Evolutionary conservation across 2,329 filamentous ascomycete genomes (phyloP), one percentile per base, ranked within the genome.

Genomic region (Thelonectria rubi): DNA sequence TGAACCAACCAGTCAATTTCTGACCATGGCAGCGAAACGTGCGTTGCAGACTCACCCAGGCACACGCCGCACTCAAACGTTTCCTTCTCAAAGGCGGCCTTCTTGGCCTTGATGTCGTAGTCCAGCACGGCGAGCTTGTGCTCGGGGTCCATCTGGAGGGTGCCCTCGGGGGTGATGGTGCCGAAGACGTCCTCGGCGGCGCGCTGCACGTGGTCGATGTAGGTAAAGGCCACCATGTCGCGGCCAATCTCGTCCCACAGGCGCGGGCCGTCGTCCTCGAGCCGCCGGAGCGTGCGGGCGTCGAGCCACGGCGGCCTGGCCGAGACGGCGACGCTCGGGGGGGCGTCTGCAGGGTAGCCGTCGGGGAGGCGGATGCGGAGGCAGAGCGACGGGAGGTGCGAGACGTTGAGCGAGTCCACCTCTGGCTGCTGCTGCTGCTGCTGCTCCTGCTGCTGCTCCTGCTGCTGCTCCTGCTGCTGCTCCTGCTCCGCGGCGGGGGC

Each of bases 41-140:
- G 26, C n/a, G n/a, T n/a, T 30, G 26, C 5, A 30, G 2, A 30
- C 26, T 30, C 26, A 87, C 84, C 84, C 48, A 97, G 78, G 73
- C 94, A 97, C 49, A 98, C 85, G 2, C 91, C 92, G 67, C 94
- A 98, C 54, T 94, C 88, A 73, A 95, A 97, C 0, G 92, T 97
- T 69, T 90, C 91, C 67, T 87, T 88, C 62, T 95, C 89, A 73
- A 97, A 98, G 0, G 88, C 87, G 20, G 87, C 86, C 56, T 87
- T 86, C 72, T 90, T 91, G 7, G 91, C 88, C 63, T 89, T 88
- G 60, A 87, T 88, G 72, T 97, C 91, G 70, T 91, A 93, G 66
- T 93, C 91, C 45, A 97, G 76, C 14, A 97, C 81, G 5, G 88
- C 84, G 17, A 92, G 86, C 76, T 92, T 91, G 72, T 87, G 82